Conservation (phyloP, 192 early-diverging fungal genomes). For the Mortierella alpina region DNA sequence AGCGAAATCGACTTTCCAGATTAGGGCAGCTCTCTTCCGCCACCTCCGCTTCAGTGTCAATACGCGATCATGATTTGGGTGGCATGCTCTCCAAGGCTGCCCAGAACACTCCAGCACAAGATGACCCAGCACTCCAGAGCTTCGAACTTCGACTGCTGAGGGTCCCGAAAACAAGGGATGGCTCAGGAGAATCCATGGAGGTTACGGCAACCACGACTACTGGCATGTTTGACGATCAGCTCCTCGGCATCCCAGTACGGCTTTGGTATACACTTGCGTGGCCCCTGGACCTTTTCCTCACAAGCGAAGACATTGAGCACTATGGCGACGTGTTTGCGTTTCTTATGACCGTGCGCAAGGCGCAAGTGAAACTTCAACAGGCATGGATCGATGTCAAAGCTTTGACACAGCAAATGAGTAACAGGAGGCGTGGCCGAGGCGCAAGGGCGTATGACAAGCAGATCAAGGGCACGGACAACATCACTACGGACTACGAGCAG, state of each 20-base stretch:
- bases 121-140: constrained; percentile 18
- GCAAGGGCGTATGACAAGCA: constrained; percentile 8
- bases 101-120: constrained; percentile 26
- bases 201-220: neutral
- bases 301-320: constrained; percentile 63
- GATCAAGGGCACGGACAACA: neutral
- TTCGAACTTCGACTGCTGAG: constrained; percentile 29
- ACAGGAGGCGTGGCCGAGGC: constrained; percentile 20
- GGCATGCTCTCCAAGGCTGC: constrained; percentile 35
- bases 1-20: constrained; percentile 41
- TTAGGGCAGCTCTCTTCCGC: constrained; percentile 17
- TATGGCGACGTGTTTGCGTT: constrained; percentile 75
- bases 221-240: constrained; percentile 58
- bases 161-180: neutral
- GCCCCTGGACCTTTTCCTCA: constrained; percentile 79
- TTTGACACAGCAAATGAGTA: constrained; percentile 48
- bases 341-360: constrained; percentile 65
- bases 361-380: constrained; percentile 64
- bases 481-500: constrained; percentile 20
- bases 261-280: constrained; percentile 70
- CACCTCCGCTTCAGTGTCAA: constrained; percentile 30
- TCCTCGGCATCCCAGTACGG: constrained; percentile 63
- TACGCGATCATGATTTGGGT: constrained; percentile 36
- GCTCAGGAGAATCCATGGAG: neutral
- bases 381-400: constrained; percentile 53